Conservation (phyloP, 805 yeast genomes). For the Saccharomyces eubayanus region DNA sequence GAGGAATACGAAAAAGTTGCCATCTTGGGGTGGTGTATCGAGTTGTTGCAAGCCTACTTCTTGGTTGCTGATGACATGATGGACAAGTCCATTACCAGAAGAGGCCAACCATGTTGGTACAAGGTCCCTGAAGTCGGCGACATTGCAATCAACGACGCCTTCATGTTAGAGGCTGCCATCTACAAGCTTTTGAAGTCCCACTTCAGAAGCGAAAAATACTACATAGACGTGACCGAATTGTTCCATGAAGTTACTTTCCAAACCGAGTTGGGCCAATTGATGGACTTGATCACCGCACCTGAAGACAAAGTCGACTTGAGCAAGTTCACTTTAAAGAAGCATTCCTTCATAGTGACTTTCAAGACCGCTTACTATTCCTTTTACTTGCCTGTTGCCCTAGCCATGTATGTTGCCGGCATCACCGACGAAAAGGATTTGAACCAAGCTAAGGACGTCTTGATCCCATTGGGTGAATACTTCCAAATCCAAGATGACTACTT, state of each 20-base stretch:
- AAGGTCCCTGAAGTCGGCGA: slow-evolving; percentile 69
- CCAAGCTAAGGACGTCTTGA: slow-evolving; percentile 79
- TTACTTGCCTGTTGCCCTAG: slow-evolving; percentile 94
- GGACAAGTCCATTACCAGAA: slow-evolving; percentile 93
- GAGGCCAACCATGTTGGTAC: slow-evolving; percentile 99
- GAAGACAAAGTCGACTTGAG: slow-evolving; percentile 85
- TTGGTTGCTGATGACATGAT: slow-evolving; percentile 97
- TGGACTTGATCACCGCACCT: slow-evolving; percentile 94
- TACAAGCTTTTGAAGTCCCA: slow-evolving; percentile 82
- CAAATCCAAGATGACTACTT: slow-evolving; percentile 97
- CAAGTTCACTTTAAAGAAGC: slow-evolving; percentile 81
- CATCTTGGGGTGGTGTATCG: slow-evolving; percentile 90
- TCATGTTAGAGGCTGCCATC: slow-evolving; percentile 92
- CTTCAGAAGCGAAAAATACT: slow-evolving; percentile 73
- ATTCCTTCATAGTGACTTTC: slow-evolving; percentile 89
- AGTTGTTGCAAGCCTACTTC: slow-evolving; percentile 90
- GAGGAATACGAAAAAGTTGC: slow-evolving; percentile 80
- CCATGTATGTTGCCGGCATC: slow-evolving; percentile 87
- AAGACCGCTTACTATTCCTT: slow-evolving; percentile 97
- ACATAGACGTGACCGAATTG: slow-evolving; percentile 82
- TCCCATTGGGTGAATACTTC: slow-evolving; percentile 96
- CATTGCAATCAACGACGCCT: slow-evolving; percentile 94
- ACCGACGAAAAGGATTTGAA: slow-evolving; percentile 62
- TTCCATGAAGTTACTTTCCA: slow-evolving; percentile 97
- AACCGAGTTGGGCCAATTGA: slow-evolving; percentile 93